Base-by-base conservation (phyloP, 2,329 filamentous ascomycete genomes). In the Aspergillus tanneri region DNA sequence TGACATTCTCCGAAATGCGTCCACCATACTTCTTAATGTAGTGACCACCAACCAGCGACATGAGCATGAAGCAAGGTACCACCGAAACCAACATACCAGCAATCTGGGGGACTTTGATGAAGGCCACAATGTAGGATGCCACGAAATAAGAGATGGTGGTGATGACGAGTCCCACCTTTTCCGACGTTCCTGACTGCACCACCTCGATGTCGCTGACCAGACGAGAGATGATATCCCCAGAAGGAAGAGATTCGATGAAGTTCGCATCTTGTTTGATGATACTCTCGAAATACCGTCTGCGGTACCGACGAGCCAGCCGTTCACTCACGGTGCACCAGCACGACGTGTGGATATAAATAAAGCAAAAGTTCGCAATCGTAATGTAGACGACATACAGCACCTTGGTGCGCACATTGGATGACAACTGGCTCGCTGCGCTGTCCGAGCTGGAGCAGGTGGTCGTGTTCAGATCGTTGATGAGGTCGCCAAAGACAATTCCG, bases 101-200 rank as follows among this genome's bases (percentile, higher is more conserved):
- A 11, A 88, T 75, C 42, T 74, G 73, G 6, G 80, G 72, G 52
- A 85, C 76, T 58, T 84, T 82, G 63, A 82, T 79, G 55, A 87
- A 87, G 1, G 83, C 83, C 12, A 87, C 79, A 5, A 84, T 72
- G 54, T 85, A 87, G 4, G 84, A 79, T 0, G 84, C 80, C 46
- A 86, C 64, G 59, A 87, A 87, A 65, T 86, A 88, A 2, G 82
- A 81, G 12, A 80, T 64, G 36, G 78, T 83, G 21, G 78, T 75
- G 9, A 88, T 74, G 53, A 81, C 78, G 23, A 86, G 77, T 38
- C 84, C 84, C 11, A 86, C 84, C 63, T 88, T 88, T 65, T 87
- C 85, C 2, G 81, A 84, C 0, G 84, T 86, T 7, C 85, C 85
- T 0, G 78, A 76, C 61, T 86, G 84, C 38, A 88, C 80, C 1